phyloP scores from a whole-genome alignment of 2,329 filamentous ascomycete genomes.

The Didymella segeticola region DNA sequence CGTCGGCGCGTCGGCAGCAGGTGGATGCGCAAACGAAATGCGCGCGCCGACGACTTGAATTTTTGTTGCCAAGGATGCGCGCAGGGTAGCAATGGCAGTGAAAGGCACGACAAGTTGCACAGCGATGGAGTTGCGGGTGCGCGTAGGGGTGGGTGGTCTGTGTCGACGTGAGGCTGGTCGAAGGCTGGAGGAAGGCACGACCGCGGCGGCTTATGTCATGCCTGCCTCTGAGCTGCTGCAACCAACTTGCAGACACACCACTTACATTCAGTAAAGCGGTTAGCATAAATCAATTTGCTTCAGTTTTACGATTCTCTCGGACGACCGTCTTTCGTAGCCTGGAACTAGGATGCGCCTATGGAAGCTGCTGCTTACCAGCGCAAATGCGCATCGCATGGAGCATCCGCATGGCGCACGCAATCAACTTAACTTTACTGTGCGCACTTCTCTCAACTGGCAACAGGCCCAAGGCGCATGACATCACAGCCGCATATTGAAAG shows the following conservation, averaged over 20 bases:
- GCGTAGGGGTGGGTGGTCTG: constrained; percentile 27
- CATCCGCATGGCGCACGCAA: not conserved
- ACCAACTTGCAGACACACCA: not conserved
- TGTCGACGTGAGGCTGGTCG: constrained; percentile 19
- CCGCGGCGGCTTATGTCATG: constrained; percentile 17
- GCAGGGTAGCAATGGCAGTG: constrained; percentile 32
- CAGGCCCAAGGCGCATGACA: constrained; percentile 8
- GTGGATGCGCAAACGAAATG: constrained; percentile 31
- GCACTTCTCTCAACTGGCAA: constrained; percentile 1
- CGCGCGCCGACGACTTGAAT: constrained; percentile 30
- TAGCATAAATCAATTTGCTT: too few species aligned
- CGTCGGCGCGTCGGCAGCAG: constrained; percentile 40
- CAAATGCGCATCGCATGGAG: not conserved
- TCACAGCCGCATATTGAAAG: constrained; percentile 8
- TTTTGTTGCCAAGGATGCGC: constrained; percentile 25
- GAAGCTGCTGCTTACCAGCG: not conserved
- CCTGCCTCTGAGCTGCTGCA: not conserved
- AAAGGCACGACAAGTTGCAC: constrained; percentile 19
- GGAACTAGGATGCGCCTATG: not conserved
- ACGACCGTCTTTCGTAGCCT: too few species aligned
- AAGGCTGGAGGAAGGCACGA: constrained; percentile 14
- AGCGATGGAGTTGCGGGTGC: constrained; percentile 34
- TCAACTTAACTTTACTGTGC: not conserved
- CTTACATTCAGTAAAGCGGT: not conserved
- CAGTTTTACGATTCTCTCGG: too few species aligned